Evolutionary conservation across 306 rosid genomes (phyloP).

Genomic region (Lithocarpus polystachyus): DNA sequence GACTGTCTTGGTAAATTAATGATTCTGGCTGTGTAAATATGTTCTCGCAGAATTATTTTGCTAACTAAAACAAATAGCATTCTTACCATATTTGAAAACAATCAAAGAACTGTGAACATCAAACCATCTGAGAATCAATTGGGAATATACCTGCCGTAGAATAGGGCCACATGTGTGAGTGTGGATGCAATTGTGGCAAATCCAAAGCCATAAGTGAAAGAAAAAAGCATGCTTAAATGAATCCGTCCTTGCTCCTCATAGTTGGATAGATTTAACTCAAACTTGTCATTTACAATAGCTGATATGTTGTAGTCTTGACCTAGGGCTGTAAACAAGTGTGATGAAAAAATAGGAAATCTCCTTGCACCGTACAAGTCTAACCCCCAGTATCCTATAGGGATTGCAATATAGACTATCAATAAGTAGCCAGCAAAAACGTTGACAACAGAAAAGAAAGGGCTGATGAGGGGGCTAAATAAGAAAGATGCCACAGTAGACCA

Average conservation of each 20-base stretch:
- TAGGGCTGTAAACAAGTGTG: conserved; percentile 58
- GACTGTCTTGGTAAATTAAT: too few species aligned
- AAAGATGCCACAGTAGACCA: conserved; percentile 73
- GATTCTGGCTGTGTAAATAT: too few species aligned
- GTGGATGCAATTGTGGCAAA: conserved; percentile 80
- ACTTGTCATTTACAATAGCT: conserved; percentile 59
- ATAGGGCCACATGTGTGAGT: conserved; percentile 62
- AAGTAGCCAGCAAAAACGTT: conserved; percentile 61
- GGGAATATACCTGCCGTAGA: conserved; percentile 64
- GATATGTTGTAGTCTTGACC: conserved; percentile 57
- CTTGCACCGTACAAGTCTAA: conserved; percentile 46
- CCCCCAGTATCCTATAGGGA: conserved; percentile 70
- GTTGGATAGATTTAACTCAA: conserved; percentile 42
- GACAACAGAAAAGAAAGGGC: conserved; percentile 72
- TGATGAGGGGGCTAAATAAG: conserved; percentile 75
- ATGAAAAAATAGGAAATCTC: conserved; percentile 69
- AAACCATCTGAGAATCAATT: background rate
- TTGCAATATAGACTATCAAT: conserved; percentile 41
- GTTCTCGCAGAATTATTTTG: background rate
- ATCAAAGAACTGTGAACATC: background rate
- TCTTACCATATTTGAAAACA: background rate
- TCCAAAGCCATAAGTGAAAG: conserved; percentile 72
- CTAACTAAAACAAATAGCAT: background rate
- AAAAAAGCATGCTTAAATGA: conserved; percentile 58
- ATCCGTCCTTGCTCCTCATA: conserved; percentile 62